Conservation (phyloP, 306 rosid genomes). For the Senna siamea region DNA sequence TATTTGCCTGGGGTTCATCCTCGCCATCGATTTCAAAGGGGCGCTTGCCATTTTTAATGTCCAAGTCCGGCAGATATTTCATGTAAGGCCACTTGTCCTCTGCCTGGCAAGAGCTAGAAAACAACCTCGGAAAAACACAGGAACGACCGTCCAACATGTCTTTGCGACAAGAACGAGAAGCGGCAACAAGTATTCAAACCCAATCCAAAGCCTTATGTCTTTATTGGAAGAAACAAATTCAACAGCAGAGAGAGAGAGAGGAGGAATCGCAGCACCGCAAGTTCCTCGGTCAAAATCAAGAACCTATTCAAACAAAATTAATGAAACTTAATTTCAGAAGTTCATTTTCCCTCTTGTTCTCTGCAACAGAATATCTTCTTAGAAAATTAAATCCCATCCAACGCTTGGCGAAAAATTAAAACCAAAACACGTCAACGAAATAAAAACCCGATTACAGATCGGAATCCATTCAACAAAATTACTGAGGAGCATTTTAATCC, state of each 20-base stretch:
- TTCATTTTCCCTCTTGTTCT: slow-evolving; percentile 4
- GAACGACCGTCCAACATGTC: slow-evolving; percentile 93
- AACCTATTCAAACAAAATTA: slow-evolving; percentile 50
- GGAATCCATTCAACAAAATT: slow-evolving; percentile 41
- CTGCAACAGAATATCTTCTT: slow-evolving; percentile 13
- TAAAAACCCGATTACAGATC: slow-evolving; percentile 40
- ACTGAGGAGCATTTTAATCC: slow-evolving; percentile 23
- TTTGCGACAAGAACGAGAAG: slow-evolving; percentile 39
- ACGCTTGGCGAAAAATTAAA: not conserved
- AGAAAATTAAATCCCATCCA: not conserved
- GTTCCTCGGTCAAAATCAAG: slow-evolving; percentile 45
- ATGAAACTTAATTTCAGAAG: slow-evolving; percentile 32
- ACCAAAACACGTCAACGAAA: slow-evolving; percentile 25
- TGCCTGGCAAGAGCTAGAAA: slow-evolving; percentile 67
- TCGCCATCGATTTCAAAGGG: slow-evolving; percentile 42
- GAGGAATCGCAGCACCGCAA: slow-evolving; percentile 37
- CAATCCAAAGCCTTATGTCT: slow-evolving; percentile 42
- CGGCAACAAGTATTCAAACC: slow-evolving; percentile 33
- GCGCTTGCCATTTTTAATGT: slow-evolving; percentile 59
- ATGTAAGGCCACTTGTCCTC: slow-evolving; percentile 71
- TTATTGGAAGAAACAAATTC: slow-evolving; percentile 34
- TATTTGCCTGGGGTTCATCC: slow-evolving; percentile 49
- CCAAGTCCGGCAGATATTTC: slow-evolving; percentile 57
- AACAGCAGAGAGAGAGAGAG: slow-evolving; percentile 31
- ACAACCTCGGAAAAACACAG: slow-evolving; percentile 67